Percentiles rank a stretch among this genome's conserved stretches.
Evolutionary conservation across 192 early-diverging fungal genomes (phyloP).

Genomic region (Podila horticola): DNA sequence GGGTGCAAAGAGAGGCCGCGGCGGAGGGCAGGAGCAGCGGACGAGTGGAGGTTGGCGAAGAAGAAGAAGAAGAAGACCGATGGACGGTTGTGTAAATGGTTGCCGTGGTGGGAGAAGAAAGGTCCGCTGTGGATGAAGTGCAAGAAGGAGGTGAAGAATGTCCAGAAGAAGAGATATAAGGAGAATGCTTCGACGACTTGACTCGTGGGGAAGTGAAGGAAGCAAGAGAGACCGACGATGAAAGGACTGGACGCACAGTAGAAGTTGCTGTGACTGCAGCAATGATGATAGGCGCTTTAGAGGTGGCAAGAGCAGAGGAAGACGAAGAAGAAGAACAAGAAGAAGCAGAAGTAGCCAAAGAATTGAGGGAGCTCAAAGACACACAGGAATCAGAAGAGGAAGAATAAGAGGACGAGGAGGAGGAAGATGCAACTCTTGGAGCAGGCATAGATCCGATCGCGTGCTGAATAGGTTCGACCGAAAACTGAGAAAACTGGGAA

Average conservation of each 20-base stretch:
- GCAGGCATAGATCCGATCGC: constrained; percentile 47
- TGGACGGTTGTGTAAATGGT: not conserved
- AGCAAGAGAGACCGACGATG: constrained; percentile 8
- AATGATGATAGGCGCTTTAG: constrained; percentile 19
- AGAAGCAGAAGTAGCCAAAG: not conserved
- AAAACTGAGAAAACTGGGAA: constrained; percentile 8
- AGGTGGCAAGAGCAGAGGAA: constrained; percentile 24
- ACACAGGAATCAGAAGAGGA: not conserved
- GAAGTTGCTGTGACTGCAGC: constrained; percentile 21
- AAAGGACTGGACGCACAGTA: not conserved
- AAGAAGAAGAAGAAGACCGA: constrained; percentile 2
- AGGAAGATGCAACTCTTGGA: constrained; percentile 7
- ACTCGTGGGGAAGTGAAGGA: not conserved
- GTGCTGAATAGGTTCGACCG: constrained; percentile 24
- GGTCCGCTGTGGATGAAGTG: not conserved
- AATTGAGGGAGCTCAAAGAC: not conserved
- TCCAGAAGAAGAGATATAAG: constrained; percentile 16
- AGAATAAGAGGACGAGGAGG: not conserved
- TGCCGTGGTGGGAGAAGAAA: constrained; percentile 10
- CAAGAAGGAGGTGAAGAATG: constrained; percentile 15
- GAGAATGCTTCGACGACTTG: too few relatives aligned
- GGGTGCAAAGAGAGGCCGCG: constrained; percentile 3
- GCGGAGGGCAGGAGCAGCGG: constrained; percentile 14
- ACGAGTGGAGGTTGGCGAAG: not conserved
- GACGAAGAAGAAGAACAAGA: constrained; percentile 24